Evolutionary conservation across 805 yeast species (phyloP), one percentile per base, ranked within the genome.

Genomic region (Cyberlindnera saturnus): DNA sequence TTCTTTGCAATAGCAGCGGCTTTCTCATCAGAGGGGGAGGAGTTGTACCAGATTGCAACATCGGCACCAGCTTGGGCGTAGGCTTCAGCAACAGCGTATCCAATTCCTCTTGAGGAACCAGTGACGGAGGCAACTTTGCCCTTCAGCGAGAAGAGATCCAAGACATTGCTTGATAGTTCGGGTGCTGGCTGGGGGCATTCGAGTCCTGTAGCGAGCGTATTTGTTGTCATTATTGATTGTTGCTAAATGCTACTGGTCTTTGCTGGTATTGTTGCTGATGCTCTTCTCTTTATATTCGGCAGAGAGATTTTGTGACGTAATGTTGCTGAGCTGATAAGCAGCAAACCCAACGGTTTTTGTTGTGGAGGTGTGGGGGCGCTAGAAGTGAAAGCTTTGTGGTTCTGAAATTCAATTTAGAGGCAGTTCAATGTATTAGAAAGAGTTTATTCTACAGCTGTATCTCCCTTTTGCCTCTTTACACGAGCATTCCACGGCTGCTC

Each of bases 31-130:
- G 62, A 52, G 5, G 61, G 57, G 4, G 56, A 47, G 1, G 57
- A 50, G 38, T 57, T 56, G 39, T 58, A 58, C 62, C 62, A 58
- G 13, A 58, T 57, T 10, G 87, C 87, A 30, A 88, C 81, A 51
- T 86, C 88, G 8, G 95, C 95, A 42, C 96, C 96, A 4, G 93
- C 91, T 65, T 86, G 91, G 36, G 91, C 89, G 58, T 70, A 86
- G 0, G 90, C 93, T 60, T 78, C 84, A 26, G 95, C 95, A 32
- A 86, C 85, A 4, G 85, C 87, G 47, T 67, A 73, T 11, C 96
- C 96, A 51, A 88, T 86, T 19, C 96, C 96, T 38, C 82, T 72
- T 11, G 91, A 81, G 3, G 91, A 82, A 32, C 96, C 96, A 14
- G 95, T 85, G 45, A 87, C 76, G 3, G 86, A 77, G 32, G 95